Conservation (phyloP, 1,139 yeast species). For the Magnusiomyces starmeri region DNA sequence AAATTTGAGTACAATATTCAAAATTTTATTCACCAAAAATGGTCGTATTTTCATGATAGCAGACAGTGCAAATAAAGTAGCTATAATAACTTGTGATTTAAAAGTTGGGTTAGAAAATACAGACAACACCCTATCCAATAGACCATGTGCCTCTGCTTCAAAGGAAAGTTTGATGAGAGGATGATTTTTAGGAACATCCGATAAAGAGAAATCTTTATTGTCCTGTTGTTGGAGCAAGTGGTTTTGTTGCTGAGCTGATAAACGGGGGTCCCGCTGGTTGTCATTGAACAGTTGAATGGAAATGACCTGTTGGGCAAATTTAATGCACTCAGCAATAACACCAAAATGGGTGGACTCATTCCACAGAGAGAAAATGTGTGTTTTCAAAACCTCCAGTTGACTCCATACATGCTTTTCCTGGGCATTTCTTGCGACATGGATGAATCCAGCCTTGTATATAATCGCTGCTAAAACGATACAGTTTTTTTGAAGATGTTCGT, state of each 20-base stretch:
- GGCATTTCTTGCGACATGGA: slow-evolving; percentile 27
- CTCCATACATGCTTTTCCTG: slow-evolving; percentile 29
- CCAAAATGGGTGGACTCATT: slow-evolving; percentile 27
- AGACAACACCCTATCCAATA: slow-evolving; percentile 58
- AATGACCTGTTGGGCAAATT: slow-evolving; percentile 64
- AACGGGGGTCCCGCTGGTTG: slow-evolving; percentile 30
- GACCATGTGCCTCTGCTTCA: slow-evolving; percentile 65
- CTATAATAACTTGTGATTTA: slow-evolving; percentile 26
- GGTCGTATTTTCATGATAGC: slow-evolving; percentile 34
- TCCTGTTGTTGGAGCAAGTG: not conserved
- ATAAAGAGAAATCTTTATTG: slow-evolving; percentile 44
- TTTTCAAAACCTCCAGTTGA: slow-evolving; percentile 28
- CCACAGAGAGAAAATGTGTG: slow-evolving; percentile 32
- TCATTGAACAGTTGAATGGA: slow-evolving; percentile 56
- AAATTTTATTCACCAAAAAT: slow-evolving; percentile 29
- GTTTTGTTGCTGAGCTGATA: slow-evolving; percentile 15
- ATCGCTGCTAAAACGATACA: slow-evolving; percentile 30
- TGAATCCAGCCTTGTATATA: slow-evolving; percentile 33
- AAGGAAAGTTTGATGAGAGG: slow-evolving; percentile 53
- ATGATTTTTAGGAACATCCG: slow-evolving; percentile 56
- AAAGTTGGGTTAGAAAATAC: slow-evolving; percentile 42
- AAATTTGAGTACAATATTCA: slow-evolving; percentile 32
- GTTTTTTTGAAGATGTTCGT: slow-evolving; percentile 28
- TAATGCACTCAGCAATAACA: slow-evolving; percentile 58
- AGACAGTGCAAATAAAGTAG: slow-evolving; percentile 35